Conservation (phyloP, 306 rosid species). For the Corylus heterophylla region DNA sequence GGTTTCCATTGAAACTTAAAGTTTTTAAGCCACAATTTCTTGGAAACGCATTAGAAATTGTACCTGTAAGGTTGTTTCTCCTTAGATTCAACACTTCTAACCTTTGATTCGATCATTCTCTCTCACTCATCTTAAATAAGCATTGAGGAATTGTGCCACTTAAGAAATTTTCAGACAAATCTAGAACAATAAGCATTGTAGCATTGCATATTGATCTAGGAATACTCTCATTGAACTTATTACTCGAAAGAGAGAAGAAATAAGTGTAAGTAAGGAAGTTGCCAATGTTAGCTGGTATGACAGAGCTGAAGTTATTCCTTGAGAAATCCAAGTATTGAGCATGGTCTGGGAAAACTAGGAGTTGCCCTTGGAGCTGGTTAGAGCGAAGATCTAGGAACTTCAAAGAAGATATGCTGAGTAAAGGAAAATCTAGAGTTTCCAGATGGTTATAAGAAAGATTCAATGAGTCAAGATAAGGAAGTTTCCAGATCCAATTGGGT, state of each 20-base stretch:
- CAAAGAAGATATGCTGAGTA: background rate
- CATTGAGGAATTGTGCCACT: constrained; percentile 38
- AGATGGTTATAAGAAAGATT: constrained; percentile 54
- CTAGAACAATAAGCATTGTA: constrained; percentile 25
- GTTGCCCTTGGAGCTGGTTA: constrained; percentile 39
- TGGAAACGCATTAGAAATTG: constrained; percentile 26
- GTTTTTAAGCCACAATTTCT: constrained; percentile 20
- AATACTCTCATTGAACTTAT: constrained; percentile 11
- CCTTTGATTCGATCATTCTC: no score
- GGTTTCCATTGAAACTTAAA: constrained; percentile 33
- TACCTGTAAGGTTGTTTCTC: background rate
- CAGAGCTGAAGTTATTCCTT: constrained; percentile 28
- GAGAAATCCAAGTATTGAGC: constrained; percentile 36
- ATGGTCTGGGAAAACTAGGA: background rate
- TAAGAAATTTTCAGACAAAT: constrained; percentile 33
- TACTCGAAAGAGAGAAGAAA: constrained; percentile 10
- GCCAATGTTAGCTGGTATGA: constrained; percentile 22
- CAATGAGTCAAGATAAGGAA: background rate
- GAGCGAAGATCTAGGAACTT: constrained; percentile 28
- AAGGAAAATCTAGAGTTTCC: background rate
- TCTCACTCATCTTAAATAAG: background rate
- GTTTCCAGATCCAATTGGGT: constrained; percentile 55
- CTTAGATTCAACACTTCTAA: background rate
- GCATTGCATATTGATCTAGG: constrained; percentile 38
- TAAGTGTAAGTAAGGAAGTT: accelerated